Evolutionary conservation across 2,329 filamentous ascomycete genomes (phyloP).

Genomic region (Sporothrix phasma): DNA sequence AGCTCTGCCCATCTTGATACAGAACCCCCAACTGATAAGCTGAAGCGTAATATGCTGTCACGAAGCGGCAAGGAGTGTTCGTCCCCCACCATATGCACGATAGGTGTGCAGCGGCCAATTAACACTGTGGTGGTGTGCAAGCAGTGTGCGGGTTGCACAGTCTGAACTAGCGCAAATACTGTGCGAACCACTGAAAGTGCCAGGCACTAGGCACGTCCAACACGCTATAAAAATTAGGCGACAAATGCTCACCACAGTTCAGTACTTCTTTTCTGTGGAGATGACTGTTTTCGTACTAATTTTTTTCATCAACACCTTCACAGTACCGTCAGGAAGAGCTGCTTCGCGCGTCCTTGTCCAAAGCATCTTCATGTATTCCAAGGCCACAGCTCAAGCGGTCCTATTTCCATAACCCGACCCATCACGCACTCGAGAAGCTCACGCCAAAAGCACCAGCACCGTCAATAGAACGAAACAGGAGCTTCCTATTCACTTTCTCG

Average conservation of each 20-base stretch:
- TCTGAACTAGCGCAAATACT: neutral
- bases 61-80: neutral
- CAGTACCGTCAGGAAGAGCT: neutral
- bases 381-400: neutral
- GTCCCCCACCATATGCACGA: constrained; percentile 8
- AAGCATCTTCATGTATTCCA: neutral
- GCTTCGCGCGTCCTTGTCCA: neutral
- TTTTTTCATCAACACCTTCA: neutral
- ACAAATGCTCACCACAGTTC: neutral
- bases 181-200: neutral
- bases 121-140: neutral
- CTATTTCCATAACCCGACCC: neutral
- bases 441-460: neutral
- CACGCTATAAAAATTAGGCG: neutral
- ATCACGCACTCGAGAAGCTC: neutral
- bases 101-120: neutral
- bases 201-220: neutral
- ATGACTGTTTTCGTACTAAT: neutral
- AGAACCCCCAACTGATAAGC: neutral
- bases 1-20: neutral
- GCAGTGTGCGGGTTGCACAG: neutral
- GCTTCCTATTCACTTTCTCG: neutral
- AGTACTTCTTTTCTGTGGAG: constrained; percentile 1
- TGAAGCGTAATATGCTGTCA: neutral
- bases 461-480: neutral